Base-by-base conservation (phyloP, 169 alveolate species). In the Cryptosporidium tyzzeri region DNA sequence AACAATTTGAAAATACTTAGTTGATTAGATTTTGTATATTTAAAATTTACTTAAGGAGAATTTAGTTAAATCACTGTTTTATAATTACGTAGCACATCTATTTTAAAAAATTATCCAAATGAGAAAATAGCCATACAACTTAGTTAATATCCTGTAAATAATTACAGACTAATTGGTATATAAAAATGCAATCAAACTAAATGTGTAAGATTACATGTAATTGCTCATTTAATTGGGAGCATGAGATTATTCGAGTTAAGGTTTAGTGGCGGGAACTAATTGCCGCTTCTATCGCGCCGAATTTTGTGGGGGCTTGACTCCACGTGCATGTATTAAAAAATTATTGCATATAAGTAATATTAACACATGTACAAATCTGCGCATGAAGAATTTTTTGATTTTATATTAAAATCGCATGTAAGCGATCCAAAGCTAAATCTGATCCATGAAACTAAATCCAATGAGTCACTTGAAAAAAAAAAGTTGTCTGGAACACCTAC, bases 251-350 rank as follows among this genome's bases (percentile, higher is more conserved):
- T 55, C 67, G 67, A 23, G 29, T 55, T 10, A n/a, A 55, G 1
- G 35, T 31, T n/a, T n/a, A 55, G 3, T 7, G 67, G 67, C 67
- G 37, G 26, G 21, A 55, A 31, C 0, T 55, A 55, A 55, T 55
- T 55, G 39, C 67, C 67, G 67, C 67, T 7, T 18, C 2, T 12
- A 5, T 21, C 18, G 69, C 70, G 85, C 85, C 67, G 44, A 50
- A 71, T 48, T 21, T 51, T 71, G 67, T 71, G 85, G 73, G 89
- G 89, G 89, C 62, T 67, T 80, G 89, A 80, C 89, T 80, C 89
- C 89, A 80, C 89, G 89, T 80, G 89, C 74, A 80, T 65, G 75
- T 80, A 48, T 65, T 14, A 37, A 65, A 59, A 62, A 33, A 50
- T 37, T 21, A 59, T 51, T 55, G 31, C 59, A 55, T 48, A 71